Percentiles rank a stretch among this genome's conserved stretches.
Evolutionary conservation across 192 early-diverging fungal species (phyloP).

Genomic region (Chytriomyces sp.): DNA sequence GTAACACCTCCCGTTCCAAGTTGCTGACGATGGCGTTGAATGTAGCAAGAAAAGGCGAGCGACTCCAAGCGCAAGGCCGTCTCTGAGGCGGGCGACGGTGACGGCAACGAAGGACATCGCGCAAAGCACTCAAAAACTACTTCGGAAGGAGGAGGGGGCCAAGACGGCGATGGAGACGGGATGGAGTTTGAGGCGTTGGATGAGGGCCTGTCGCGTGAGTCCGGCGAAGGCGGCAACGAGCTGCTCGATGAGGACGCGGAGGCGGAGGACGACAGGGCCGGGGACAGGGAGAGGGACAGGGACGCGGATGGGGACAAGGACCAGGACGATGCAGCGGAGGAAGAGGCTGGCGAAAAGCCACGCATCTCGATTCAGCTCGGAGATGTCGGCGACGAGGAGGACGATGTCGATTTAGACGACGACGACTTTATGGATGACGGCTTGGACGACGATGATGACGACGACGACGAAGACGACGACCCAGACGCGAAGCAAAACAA

Average conservation of each 20-base stretch:
- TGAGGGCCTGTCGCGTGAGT: neutral
- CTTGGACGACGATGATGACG: neutral
- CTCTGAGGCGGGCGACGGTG: neutral
- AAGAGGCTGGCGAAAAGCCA: neutral
- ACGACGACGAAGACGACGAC: neutral
- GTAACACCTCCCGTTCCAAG: too few species aligned
- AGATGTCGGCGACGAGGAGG: constrained; percentile 9
- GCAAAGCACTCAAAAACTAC: constrained; percentile 21
- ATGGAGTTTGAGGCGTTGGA: neutral
- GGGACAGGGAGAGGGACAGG: neutral
- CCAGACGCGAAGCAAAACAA: neutral
- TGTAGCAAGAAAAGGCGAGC: neutral
- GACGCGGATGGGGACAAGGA: neutral
- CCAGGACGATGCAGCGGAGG: neutral
- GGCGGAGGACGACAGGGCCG: neutral
- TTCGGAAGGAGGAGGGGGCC: neutral
- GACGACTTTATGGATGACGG: neutral
- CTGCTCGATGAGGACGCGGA: neutral
- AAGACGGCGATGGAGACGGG: neutral
- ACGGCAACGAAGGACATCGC: constrained; percentile 11
- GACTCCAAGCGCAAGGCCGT: neutral
- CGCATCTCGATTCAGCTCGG: neutral
- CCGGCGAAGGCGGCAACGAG: too few species aligned
- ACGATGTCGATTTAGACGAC: constrained; percentile 1
- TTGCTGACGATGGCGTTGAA: neutral